Evolutionary conservation across 768 basidiomycete genomes (phyloP).

Genomic region (Russula sp.): DNA sequence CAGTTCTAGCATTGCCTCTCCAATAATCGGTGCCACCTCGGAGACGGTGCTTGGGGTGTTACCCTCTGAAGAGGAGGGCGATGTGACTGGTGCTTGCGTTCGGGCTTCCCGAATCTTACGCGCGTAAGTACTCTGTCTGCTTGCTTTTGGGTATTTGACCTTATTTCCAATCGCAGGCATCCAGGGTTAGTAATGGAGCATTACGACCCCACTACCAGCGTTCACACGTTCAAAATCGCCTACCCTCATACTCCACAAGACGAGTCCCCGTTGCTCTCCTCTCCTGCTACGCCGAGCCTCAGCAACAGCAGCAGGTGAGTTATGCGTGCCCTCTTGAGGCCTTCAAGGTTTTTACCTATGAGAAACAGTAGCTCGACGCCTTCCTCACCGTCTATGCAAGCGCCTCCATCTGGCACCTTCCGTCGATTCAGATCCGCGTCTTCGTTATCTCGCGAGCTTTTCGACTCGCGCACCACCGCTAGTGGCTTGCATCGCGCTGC

Average conservation of each 20-base stretch:
- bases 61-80: neutral
- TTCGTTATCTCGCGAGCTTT: neutral
- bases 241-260: neutral
- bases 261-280: neutral
- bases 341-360: neutral
- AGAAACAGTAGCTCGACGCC: neutral
- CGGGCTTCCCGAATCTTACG: conserved; percentile 2
- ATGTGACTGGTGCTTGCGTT: neutral
- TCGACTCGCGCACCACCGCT: neutral
- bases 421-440: neutral
- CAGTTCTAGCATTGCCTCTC: neutral
- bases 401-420: neutral
- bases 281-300: neutral
- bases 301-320: conserved; percentile 11
- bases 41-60: neutral
- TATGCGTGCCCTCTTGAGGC: neutral
- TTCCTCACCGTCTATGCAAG: neutral
- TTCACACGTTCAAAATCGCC: conserved; percentile 17
- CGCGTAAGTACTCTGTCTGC: neutral
- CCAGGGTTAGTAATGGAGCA: conserved; percentile 15
- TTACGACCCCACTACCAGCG: conserved; percentile 4
- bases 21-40: neutral
- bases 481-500: neutral
- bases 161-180: conserved; percentile 2
- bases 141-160: neutral